A percentile compares a stretch with the other conserved stretches of the same genome.
Evolutionary conservation across 2,329 filamentous ascomycete genomes (phyloP).

Genomic region (Calonectria pauciramosa): DNA sequence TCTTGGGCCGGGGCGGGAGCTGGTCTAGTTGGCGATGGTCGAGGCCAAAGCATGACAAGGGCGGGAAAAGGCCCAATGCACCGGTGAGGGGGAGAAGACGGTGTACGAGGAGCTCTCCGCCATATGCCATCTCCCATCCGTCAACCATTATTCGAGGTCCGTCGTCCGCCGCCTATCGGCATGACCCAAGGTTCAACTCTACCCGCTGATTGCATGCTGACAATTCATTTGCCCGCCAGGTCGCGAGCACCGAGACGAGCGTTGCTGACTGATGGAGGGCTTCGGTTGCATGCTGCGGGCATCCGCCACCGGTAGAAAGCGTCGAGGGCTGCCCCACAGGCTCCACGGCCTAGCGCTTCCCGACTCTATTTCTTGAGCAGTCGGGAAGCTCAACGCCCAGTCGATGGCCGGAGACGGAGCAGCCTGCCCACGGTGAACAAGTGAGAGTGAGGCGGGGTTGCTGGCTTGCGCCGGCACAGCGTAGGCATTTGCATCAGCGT

Average conservation of each 20-base stretch:
- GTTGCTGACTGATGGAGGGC: constrained; percentile 26
- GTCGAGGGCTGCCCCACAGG: constrained; percentile 14
- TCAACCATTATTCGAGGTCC: not conserved
- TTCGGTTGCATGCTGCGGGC: constrained; percentile 25
- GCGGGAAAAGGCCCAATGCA: constrained; percentile 13
- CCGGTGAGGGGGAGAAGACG: constrained; percentile 21
- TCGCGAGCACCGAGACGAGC: not conserved
- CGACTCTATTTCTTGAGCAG: constrained; percentile 13
- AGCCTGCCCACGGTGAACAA: not conserved
- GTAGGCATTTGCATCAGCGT: not conserved
- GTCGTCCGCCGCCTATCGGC: constrained; percentile 7
- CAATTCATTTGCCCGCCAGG: constrained; percentile 10
- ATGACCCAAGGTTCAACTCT: not conserved
- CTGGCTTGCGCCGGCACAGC: not conserved
- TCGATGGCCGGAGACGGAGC: not conserved
- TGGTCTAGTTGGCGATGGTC: constrained; percentile 17
- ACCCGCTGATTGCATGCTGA: constrained; percentile 24
- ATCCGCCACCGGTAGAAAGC: constrained; percentile 22
- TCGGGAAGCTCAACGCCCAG: constrained; percentile 6
- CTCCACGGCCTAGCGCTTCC: constrained; percentile 9
- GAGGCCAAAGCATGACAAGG: constrained; percentile 20
- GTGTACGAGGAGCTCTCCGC: constrained; percentile 1
- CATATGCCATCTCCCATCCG: not conserved
- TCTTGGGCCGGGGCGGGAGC: constrained; percentile 23
- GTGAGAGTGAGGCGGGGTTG: constrained; percentile 1